A percentile compares a stretch with the other conserved stretches of the same genome.
These are phyloP conservation scores for Fraxinus cuspidata DNA, from an alignment of 257 asterid species.

Conservation along the genomic window DNA sequence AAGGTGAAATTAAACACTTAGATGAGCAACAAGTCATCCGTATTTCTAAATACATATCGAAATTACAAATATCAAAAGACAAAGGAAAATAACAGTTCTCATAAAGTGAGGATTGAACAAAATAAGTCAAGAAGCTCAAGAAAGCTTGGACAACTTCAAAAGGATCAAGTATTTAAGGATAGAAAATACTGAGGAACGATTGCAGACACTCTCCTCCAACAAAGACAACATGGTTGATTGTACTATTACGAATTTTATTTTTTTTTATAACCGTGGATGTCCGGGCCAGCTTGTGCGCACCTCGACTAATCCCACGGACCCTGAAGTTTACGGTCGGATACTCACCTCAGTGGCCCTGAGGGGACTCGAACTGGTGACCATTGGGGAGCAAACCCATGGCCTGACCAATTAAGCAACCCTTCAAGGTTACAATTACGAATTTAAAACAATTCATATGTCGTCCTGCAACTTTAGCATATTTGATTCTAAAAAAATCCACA, in stretches of 20 bases:
- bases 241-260: background rate
- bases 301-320: too few relatives aligned
- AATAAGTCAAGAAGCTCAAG: background rate
- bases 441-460: background rate
- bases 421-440: background rate
- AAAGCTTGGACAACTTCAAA: background rate
- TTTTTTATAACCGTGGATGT: too few relatives aligned
- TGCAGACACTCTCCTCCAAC: background rate
- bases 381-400: too few relatives aligned
- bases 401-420: too few relatives aligned
- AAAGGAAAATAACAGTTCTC: background rate
- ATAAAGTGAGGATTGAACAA: background rate
- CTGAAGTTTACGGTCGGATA: too few relatives aligned
- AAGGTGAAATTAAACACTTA: background rate
- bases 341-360: too few relatives aligned
- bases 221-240: background rate
- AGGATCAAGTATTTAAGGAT: background rate
- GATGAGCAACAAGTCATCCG: background rate
- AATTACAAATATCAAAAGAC: background rate
- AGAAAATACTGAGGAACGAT: background rate
- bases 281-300: too few relatives aligned
- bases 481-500: background rate
- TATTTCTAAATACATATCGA: background rate
- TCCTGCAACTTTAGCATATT: background rate
- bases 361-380: too few relatives aligned